Base-by-base conservation (phyloP, 2,329 filamentous ascomycete species). In the Penicillium sclerotiorum region DNA sequence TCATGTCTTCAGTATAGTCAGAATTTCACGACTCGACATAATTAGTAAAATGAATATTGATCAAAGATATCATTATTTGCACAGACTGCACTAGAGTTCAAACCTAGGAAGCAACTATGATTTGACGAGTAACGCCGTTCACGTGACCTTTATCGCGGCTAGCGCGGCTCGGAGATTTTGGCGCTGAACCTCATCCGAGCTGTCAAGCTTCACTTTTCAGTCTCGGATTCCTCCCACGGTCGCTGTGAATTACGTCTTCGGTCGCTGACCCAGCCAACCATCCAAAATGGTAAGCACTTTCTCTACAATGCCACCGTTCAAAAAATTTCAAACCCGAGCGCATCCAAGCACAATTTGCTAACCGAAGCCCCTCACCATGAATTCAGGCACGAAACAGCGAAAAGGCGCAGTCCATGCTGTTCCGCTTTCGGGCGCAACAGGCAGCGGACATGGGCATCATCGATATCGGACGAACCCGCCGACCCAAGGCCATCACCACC, bases 351-450 rank as follows among this genome's bases (percentile, higher is more conserved):
- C 13, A 55, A 35, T 52, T 59, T 55, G 51, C 61, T 65, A 62
- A 65, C 44, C 8, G 11, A 11, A 32, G 52, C 13, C 45, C 52
- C 32, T 45, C 46, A 48, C 50, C 33, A 58, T 53, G 51, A 50
- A 57, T 53, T 58, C 62, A 91, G 93, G 92, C 93, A 68, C 93
- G 93, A 69, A 96, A 97, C 74, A 93, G 90, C 38, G 93, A 97
- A 82, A 99, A 97, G 75, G 93, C 94, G 66, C 94, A 99, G 80
- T 96, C 92, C 40, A 99, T 99, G 93, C 93, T 99, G 73, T 99
- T 96, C 79, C 93, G 94, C 80, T 99, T 99, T 80, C 90, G 94
- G 72, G 94, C 95, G 68, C 89, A 93, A 64, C 94, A 97, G 83
- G 93, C 93, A 59, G 90, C 91, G 58, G 92, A 96, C 76, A 83